Evolutionary conservation across 73 alveolate genomes (phyloP), one percentile per base, ranked within the genome.

Genomic region (Blepharisma japonicum): DNA sequence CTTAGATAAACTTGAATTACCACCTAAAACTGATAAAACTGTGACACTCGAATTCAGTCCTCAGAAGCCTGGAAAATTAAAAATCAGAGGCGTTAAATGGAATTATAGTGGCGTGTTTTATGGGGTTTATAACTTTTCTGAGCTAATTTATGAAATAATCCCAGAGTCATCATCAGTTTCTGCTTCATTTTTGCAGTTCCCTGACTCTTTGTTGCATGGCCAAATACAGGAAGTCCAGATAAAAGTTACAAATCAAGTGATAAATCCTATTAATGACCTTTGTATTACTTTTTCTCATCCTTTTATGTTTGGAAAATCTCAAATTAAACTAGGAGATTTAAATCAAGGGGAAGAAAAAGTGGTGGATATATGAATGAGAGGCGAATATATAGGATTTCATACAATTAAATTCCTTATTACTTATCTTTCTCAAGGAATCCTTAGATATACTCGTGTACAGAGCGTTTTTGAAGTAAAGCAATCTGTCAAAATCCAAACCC

Each of bases 151-250:
- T 61, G 18, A 20, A 61, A 39, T 61, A n/a, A 18, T 9, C 2
- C 74, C 74, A n/a, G 50, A n/a, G 23, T n/a, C 23, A 14, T 61
- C 74, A 61, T n/a, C 47, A 61, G 50, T 61, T 61, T 25, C 38
- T 18, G 46, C 23, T 25, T n/a, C 14, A 1, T 61, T 61, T 61
- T 9, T 61, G 39, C 39, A 61, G 14, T 61, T 14, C 47, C 74
- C 74, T 18, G 74, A 61, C 14, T 20, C 46, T 61, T 25, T 61
- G 14, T 9, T 61, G 14, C 47, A 61, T 14, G 74, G 74, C 0
- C 47, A 61, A 61, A 39, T 61, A 18, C 39, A 61, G 23, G 47
- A 61, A 9, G 14, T 61, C 47, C 38, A 61, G 74, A 18, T 61
- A 14, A 25, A 20, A 20, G n/a, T 61, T 25, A 61, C n/a, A 61